Evolutionary conservation across 2,329 filamentous ascomycete species (phyloP), one percentile per base, ranked within the genome.

Genomic region (Dendrostoma leiphaemia): DNA sequence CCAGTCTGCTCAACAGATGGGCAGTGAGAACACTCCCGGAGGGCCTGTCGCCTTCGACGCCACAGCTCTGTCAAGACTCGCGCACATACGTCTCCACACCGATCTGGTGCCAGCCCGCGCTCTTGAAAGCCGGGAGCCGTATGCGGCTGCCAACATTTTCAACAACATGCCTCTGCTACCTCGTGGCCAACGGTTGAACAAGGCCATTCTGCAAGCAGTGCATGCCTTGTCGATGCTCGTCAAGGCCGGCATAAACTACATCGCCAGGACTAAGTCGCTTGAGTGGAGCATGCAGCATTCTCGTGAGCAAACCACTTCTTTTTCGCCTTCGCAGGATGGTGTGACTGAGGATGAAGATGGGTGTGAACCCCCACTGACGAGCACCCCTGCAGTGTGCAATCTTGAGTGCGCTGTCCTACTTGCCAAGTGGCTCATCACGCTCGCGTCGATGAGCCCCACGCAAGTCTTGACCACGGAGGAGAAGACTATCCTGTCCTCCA

Each of bases 141-240:
- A 76, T 44, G 67, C 81, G 26, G 85, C 89, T 57, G 85, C 85
- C 1, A 76, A 77, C 34, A 79, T 83, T 1, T 78, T 89, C 58
- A 77, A 77, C 51, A 76, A 80, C 45, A 81, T 81, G 17, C 82
- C 84, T 1, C 71, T 80, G 24, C 75, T 87, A 10, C 74, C 80
- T 19, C 77, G 86, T 48, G 85, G 80, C 50, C 71, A 79, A 19
- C 79, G 82, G 29, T 75, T 88, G 23, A 83, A 82, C 31, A 74
- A 84, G 43, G 86, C 85, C 1, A 80, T 89, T 0, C 78, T 87
- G 26, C 86, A 89, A 62, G 83, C 84, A 1, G 82, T 86, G 26
- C 86, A 89, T 63, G 85, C 86, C 0, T 71, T 90, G 32, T 85
- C 84, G 3, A 84, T 88, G 73, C 72, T 86, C 23, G 82, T 87